Percentiles rank a stretch among this genome's conserved stretches.
Conservation (phyloP, 2,329 filamentous ascomycete species). For the Apiospora rasikravindrae region DNA sequence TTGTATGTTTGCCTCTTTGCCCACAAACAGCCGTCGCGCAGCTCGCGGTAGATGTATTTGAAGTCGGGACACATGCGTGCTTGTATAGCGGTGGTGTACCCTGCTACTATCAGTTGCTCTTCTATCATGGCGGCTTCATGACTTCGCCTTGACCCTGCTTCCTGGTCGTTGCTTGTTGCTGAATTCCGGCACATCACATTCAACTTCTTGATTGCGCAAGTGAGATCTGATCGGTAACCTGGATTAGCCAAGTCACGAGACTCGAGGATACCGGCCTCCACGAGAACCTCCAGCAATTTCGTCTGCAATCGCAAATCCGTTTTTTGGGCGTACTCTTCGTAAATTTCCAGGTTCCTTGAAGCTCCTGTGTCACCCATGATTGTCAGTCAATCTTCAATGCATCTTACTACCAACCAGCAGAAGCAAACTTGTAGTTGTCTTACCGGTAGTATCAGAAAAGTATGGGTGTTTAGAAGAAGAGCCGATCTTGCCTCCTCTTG, state of each 20-base stretch:
- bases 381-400: too few relatives aligned
- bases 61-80: background rate
- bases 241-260: background rate
- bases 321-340: background rate
- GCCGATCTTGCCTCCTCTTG: too few relatives aligned
- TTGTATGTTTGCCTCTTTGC: background rate
- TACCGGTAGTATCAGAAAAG: background rate
- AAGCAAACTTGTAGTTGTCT: background rate
- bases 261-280: background rate
- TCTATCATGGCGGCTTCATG: background rate
- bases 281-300: background rate
- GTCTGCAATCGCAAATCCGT: background rate
- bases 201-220: background rate
- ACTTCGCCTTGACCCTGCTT: background rate
- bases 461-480: background rate
- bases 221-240: background rate
- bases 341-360: background rate
- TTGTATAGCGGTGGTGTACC: background rate
- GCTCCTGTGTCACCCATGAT: background rate
- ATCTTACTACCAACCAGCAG: too few relatives aligned
- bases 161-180: background rate
- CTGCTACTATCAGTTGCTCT: background rate
- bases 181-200: background rate
- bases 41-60: background rate
- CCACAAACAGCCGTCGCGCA: background rate